phyloP scores from a whole-genome alignment of 768 basidiomycete species.

The Collybia sordida region DNA sequence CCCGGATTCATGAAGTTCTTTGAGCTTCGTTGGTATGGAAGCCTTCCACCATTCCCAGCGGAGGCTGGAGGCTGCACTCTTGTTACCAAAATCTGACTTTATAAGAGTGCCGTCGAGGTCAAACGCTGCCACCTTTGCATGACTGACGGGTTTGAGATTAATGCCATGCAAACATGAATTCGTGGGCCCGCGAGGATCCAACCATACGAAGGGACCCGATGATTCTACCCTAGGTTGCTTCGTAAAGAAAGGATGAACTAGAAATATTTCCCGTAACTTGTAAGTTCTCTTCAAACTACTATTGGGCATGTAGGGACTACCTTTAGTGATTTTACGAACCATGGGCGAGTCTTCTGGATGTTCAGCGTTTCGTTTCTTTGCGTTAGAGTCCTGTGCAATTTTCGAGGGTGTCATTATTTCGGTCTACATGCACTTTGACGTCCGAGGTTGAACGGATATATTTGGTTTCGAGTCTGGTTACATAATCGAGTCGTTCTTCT shows the following conservation, averaged over 20 bases:
- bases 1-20: conserved; percentile 60
- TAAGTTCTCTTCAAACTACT: not conserved
- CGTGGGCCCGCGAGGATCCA: conserved; percentile 34
- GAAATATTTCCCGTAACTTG: not conserved
- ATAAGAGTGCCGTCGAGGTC: conserved; percentile 91
- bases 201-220: conserved; percentile 36
- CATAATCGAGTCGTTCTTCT: no score
- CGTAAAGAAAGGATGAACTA: conserved; percentile 43
- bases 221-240: conserved; percentile 16
- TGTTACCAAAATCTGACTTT: conserved; percentile 36
- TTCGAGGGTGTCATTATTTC: no score
- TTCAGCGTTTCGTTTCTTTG: conserved; percentile 12
- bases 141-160: conserved; percentile 40
- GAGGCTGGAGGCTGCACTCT: conserved; percentile 33
- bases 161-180: conserved; percentile 42
- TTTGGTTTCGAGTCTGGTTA: no score
- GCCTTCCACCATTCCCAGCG: conserved; percentile 75
- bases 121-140: conserved; percentile 70
- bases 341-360: conserved; percentile 5
- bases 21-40: conserved; percentile 60
- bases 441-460: no score
- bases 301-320: conserved; percentile 1
- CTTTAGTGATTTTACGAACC: conserved; percentile 11
- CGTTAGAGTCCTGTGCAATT: no score
- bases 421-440: no score